Evolutionary conservation across 2,329 filamentous ascomycete species (phyloP), one percentile per base, ranked within the genome.

Genomic region (Fonsecaea multimorphosa): DNA sequence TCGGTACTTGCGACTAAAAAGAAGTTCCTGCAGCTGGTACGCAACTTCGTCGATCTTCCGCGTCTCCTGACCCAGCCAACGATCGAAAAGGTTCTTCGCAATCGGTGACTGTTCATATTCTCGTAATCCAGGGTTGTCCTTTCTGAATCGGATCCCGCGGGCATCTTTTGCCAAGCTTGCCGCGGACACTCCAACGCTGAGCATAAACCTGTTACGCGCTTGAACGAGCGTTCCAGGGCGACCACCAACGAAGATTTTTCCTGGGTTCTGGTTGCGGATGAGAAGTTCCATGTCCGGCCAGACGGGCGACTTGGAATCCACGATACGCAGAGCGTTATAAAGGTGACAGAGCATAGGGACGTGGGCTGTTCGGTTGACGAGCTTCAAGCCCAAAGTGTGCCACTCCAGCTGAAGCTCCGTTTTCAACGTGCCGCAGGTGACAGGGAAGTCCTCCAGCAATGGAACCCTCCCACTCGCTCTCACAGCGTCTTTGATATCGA

Each of bases 231-330:
- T 59, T 16, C 8, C 29, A 24, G 57, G 57, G 44, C 38, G 44
- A 3, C 38, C 27, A 32, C 57, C 57, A 11, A 51, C 12, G 46
- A 59, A 59, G 14, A 59, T 31, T 59, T 31, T 29, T 11, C 22
- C 40, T 1, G 57, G 57, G 57, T 24, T 31, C 57, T 59, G 57
- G 40, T 59, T 59, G 14, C 57, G 36, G 22, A 59, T 59, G 3
- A 59, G 22, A 8, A 59, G 57, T 40, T 59, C 57, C 57, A 59
- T 49, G 44, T 59, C 57, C 6, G 57, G 57, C 57, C 57, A 59
- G 29, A 59, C 46, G 11, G 57, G 57, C 16, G 57, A 38, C 8
- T 59, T 16, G 2, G 36, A 8, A 8, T 51, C 31, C 27, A 59
- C 27, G 6, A 32, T 49, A 46, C 44, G 38, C 27, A 59, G 40